Conservation (phyloP, 345 rosid species). For the Pistacia vera region DNA sequence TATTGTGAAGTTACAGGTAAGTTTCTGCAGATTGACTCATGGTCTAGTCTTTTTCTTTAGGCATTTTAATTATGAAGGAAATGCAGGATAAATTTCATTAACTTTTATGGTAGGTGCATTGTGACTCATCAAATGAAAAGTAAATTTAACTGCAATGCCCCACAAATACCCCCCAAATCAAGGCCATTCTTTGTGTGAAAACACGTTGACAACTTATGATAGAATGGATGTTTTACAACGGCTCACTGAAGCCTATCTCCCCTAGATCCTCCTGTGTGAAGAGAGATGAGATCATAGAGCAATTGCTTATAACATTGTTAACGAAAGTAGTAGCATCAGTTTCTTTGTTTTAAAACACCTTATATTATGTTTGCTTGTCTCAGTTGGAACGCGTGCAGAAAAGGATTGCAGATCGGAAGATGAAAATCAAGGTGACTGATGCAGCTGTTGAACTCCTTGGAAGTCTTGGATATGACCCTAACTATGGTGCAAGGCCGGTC, state of each 20-base stretch:
- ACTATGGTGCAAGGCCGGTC: constrained; percentile 96
- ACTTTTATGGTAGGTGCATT: not conserved
- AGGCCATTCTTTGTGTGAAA: not conserved
- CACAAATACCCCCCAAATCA: too few relatives aligned
- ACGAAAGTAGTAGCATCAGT: not conserved
- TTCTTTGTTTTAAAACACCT: not conserved
- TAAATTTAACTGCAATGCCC: not conserved
- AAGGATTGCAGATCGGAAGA: constrained; percentile 85
- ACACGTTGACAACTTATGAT: not conserved
- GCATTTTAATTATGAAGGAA: not conserved
- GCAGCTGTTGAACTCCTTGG: constrained; percentile 82
- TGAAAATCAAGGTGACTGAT: constrained; percentile 69
- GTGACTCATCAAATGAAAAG: not conserved
- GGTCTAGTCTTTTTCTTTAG: not conserved
- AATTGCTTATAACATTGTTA: not conserved
- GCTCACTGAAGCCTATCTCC: not conserved
- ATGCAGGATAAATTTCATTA: not conserved
- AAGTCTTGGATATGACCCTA: constrained; percentile 90
- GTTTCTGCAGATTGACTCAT: not conserved
- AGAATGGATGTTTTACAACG: not conserved
- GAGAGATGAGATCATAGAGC: not conserved
- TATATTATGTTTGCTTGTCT: constrained; percentile 14
- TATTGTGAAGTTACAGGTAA: constrained; percentile 91
- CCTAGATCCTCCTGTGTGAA: not conserved
- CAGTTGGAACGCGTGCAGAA: constrained; percentile 94